Evolutionary conservation across 2,329 filamentous ascomycete genomes (phyloP).

Genomic region (Paradendryphiella salina): DNA sequence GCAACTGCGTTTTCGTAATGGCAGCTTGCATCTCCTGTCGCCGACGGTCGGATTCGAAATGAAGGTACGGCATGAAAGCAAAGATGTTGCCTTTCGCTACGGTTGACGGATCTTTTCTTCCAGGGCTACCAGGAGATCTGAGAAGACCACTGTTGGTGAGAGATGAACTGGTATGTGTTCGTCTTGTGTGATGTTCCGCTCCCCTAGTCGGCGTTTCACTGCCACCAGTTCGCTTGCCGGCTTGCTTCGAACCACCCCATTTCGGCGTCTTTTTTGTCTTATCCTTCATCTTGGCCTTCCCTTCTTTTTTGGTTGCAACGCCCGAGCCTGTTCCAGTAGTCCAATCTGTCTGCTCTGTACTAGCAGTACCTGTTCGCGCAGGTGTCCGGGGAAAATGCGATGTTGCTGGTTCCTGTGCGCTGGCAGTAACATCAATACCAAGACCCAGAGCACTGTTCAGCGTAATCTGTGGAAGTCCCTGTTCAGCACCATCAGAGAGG

Average conservation of each 20-base stretch:
- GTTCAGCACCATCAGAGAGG: constrained; percentile 38
- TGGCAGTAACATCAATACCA: constrained; percentile 29
- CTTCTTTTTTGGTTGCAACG: constrained; percentile 27
- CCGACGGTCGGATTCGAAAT: constrained; percentile 63
- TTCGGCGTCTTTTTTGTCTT: constrained; percentile 39
- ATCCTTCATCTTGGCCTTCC: constrained; percentile 36
- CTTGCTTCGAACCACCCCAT: constrained; percentile 32
- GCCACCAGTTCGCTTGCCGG: constrained; percentile 30
- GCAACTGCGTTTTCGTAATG: constrained; percentile 47
- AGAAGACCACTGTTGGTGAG: constrained; percentile 34
- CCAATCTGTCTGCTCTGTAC: constrained; percentile 42
- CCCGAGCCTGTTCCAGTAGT: constrained; percentile 30
- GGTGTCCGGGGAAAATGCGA: constrained; percentile 30
- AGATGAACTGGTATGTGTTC: constrained; percentile 27
- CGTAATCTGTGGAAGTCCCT: constrained; percentile 35
- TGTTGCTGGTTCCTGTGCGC: constrained; percentile 24
- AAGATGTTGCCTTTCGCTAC: constrained; percentile 44
- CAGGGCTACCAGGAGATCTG: constrained; percentile 43
- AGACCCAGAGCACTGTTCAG: constrained; percentile 32
- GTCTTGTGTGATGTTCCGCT: constrained; percentile 27
- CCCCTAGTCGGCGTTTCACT: constrained; percentile 37
- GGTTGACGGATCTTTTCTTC: constrained; percentile 40
- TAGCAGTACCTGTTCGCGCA: constrained; percentile 35
- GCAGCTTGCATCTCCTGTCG: constrained; percentile 61
- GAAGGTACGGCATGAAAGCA: constrained; percentile 66